phyloP scores from a whole-genome alignment of 306 rosid genomes.

The Mimosa pudica region DNA sequence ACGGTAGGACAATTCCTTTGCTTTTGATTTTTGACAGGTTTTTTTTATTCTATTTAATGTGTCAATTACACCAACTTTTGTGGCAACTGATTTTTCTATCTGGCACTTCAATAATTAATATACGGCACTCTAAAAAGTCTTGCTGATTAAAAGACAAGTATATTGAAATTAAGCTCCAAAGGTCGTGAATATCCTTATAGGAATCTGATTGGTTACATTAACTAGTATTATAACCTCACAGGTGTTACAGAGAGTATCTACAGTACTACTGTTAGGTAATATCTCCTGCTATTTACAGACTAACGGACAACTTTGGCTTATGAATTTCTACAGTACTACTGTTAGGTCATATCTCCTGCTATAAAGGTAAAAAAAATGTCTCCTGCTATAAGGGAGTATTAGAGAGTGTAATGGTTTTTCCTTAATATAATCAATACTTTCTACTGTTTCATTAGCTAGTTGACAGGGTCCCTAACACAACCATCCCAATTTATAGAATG shows the following conservation, averaged over 20 bases:
- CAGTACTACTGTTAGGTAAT: no score
- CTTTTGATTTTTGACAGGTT: background rate
- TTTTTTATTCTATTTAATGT: conserved; percentile 1
- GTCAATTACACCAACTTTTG: conserved; percentile 7
- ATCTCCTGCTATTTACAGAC: no score
- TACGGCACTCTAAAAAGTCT: background rate
- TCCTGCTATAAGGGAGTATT: no score
- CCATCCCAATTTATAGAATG: no score
- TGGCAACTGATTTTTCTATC: background rate
- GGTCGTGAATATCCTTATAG: conserved; percentile 3
- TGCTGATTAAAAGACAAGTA: background rate
- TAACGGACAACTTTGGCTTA: no score
- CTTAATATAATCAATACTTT: no score
- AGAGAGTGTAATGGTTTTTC: no score
- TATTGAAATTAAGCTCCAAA: background rate
- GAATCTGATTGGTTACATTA: background rate
- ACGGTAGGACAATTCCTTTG: background rate
- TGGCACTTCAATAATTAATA: background rate
- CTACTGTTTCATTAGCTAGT: no score
- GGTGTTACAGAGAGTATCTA: background rate
- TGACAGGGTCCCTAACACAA: no score
- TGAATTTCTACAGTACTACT: no score
- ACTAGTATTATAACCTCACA: conserved; percentile 6
- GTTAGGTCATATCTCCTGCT: no score
- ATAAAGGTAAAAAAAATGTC: no score